Conservation (phyloP, 2,329 filamentous ascomycete species). For the Aspergillus texensis region DNA sequence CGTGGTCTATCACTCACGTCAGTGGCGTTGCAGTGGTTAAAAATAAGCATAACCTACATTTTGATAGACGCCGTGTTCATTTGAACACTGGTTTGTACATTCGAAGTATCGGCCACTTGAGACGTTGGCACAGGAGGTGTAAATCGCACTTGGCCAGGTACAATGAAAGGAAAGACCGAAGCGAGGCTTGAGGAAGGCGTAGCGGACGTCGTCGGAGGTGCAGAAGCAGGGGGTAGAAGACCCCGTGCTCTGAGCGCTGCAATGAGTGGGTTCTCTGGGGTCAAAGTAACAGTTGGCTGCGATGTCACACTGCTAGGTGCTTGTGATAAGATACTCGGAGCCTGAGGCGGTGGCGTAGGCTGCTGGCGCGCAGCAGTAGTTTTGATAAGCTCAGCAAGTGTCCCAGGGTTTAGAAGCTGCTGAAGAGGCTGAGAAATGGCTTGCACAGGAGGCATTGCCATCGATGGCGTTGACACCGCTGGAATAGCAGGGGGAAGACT, state of each 20-base stretch:
- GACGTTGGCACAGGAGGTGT: slow-evolving; percentile 39
- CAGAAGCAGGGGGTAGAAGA: slow-evolving; percentile 57
- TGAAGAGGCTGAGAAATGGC: slow-evolving; percentile 38
- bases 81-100: slow-evolving; percentile 36
- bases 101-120: slow-evolving; percentile 33
- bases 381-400: slow-evolving; percentile 49
- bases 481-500: slow-evolving; percentile 21
- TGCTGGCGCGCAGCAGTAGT: slow-evolving; percentile 44
- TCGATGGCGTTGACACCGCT: slow-evolving; percentile 37
- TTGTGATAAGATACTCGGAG: slow-evolving; percentile 49
- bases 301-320: slow-evolving; percentile 59
- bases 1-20: slow-evolving; percentile 60
- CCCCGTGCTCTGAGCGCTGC: slow-evolving; percentile 70
- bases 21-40: slow-evolving; percentile 15
- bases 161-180: slow-evolving; percentile 43
- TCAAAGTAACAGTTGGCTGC: slow-evolving; percentile 47
- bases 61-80: slow-evolving; percentile 72
- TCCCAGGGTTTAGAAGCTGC: slow-evolving; percentile 46
- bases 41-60: slow-evolving; percentile 58
- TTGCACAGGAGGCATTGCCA: slow-evolving; percentile 47
- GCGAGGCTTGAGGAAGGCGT: slow-evolving; percentile 40
- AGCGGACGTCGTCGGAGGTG: slow-evolving; percentile 45
- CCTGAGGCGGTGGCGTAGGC: slow-evolving; percentile 51
- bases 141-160: slow-evolving; percentile 41
- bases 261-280: slow-evolving; percentile 63